Evolutionary conservation across 2,329 filamentous ascomycete genomes (phyloP), one percentile per base, ranked within the genome.

Genomic region (Lasiodiplodia gonubiensis): DNA sequence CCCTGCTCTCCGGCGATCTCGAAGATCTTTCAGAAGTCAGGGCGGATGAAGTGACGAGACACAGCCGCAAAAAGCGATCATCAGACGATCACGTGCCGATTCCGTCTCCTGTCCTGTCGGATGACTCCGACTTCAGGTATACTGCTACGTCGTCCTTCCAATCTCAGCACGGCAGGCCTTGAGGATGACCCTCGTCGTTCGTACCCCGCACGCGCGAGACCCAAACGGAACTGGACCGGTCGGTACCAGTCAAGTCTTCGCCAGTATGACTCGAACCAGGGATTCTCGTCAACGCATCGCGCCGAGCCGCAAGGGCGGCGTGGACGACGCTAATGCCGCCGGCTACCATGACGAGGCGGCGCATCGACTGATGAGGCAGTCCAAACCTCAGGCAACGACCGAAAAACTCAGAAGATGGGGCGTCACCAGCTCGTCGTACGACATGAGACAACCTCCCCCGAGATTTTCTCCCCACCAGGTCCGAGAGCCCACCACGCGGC

Each of bases 361-460:
- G 39, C 39, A 16, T 39, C 8, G 37, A 39, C 37, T 16, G 37
- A 4, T 16, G 39, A 25, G 27, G 57, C 57, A 46, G 48, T 25
- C 3, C 57, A 12, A 21, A 63, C 37, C 59, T 63, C 59, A 51
- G 59, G 59, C 59, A 63, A 6, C 59, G 25, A 21, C 2, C 16
- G 12, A 14, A 46, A 46, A 46, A 46, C n/a, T 46, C 42, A 51
- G 23, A 63, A 51, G 59, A 51, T 51, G 59, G 42, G 59, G 59
- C 59, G 59, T 63, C 59, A 63, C 42, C 59, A 63, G 59, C 59
- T 63, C 59, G 25, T 63, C 59, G 59, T 63, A 63, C 59, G 27
- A 63, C 59, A 48, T 63, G 59, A 63, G 59, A 63, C 59, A 63
- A 37, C 30, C 57, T 30, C 42, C 59, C 54, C 39, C 59, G 59